Percentiles rank a stretch among this genome's conserved stretches.
These are phyloP conservation scores for Lithospermum erythrorhizon DNA, from an alignment of 257 asterid genomes.

Conservation along the genomic window DNA sequence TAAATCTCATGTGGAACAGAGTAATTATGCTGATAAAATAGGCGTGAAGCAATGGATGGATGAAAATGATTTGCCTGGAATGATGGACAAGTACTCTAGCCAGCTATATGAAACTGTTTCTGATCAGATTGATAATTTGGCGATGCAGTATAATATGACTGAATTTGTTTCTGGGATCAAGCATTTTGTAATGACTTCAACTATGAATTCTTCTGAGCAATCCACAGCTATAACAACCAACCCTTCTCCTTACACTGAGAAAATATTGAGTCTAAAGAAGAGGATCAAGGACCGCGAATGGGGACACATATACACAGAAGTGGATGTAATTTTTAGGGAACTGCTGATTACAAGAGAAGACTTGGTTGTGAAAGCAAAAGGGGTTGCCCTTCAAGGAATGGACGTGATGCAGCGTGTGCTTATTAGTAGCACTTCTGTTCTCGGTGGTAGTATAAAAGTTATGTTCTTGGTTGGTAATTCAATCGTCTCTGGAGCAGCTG, in stretches of 20 bases:
- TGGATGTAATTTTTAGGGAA: conserved; percentile 59
- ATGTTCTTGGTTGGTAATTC: conserved; percentile 53
- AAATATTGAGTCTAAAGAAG: conserved; percentile 47
- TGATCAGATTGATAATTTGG: conserved; percentile 65
- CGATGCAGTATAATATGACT: conserved; percentile 83
- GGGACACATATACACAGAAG: conserved; percentile 65
- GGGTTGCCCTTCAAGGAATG: conserved; percentile 71
- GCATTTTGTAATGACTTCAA: conserved; percentile 46
- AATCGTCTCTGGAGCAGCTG: conserved; percentile 90
- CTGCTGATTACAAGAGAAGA: conserved; percentile 59
- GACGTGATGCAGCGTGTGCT: conserved; percentile 68
- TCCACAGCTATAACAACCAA: conserved; percentile 37
- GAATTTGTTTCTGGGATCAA: conserved; percentile 66
- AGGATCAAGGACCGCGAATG: conserved; percentile 65
- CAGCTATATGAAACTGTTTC: conserved; percentile 70
- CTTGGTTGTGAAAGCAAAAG: conserved; percentile 82
- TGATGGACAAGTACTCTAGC: conserved; percentile 68
- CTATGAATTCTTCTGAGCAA: conserved; percentile 39
- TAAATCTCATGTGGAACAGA: conserved; percentile 77
- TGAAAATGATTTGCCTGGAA: conserved; percentile 82
- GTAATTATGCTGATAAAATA: conserved; percentile 78
- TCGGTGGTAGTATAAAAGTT: conserved; percentile 72
- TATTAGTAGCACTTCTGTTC: conserved; percentile 52
- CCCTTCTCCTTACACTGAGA: conserved; percentile 69
- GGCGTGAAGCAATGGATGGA: conserved; percentile 95